A percentile compares a stretch with the other conserved stretches of the same genome.
These are phyloP conservation scores for Apocynum venetum DNA, from an alignment of 257 asterid species.

Conservation along the genomic window DNA sequence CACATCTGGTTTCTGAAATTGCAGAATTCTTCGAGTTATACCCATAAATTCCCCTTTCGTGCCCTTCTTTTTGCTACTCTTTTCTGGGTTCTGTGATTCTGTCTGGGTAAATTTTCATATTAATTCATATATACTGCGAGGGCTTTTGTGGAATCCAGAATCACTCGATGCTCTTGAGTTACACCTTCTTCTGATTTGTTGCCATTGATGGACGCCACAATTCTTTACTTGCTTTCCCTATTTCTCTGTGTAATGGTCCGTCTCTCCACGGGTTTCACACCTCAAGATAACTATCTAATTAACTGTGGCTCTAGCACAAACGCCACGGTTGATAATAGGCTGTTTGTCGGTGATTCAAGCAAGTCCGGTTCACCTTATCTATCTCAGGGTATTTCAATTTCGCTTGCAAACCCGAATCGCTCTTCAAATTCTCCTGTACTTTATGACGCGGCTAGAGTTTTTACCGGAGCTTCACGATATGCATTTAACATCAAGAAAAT, in stretches of 20 bases:
- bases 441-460: conserved; percentile 56
- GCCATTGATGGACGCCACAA: conserved; percentile 40
- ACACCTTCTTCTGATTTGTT: neutral
- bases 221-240: conserved; percentile 28
- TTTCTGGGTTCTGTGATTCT: neutral
- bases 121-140: neutral
- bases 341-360: conserved; percentile 53
- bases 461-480: conserved; percentile 47
- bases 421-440: conserved; percentile 36
- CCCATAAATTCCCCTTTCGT: neutral
- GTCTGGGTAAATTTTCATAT: neutral
- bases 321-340: conserved; percentile 43
- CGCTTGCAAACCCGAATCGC: conserved; percentile 41
- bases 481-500: conserved; percentile 36
- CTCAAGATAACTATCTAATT: conserved; percentile 62
- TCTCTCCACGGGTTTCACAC: conserved; percentile 47
- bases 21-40: neutral
- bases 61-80: neutral
- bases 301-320: conserved; percentile 59
- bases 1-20: neutral
- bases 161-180: neutral
- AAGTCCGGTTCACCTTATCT: conserved; percentile 25
- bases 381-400: conserved; percentile 51
- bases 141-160: neutral
- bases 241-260: conserved; percentile 14